Base-by-base conservation (phyloP, 306 rosid species). In the Benincasa hispida region DNA sequence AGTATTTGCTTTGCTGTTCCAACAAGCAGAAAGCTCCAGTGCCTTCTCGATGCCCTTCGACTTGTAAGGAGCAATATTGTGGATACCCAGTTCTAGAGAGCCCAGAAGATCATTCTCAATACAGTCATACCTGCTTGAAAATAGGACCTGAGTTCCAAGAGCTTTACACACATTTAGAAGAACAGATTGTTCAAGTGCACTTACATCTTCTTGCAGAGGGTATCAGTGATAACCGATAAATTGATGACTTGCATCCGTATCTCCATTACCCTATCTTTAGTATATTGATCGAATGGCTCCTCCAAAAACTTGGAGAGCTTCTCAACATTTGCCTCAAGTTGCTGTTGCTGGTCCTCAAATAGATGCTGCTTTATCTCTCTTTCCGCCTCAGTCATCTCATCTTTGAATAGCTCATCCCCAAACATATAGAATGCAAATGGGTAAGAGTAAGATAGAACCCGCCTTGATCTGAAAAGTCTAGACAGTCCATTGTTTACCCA, bases 281-380 rank as follows among this genome's bases (percentile, higher is more conserved):
- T 5, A 80, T 83, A 95, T 37, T 81, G 75, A 56, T 90, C 90
- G 53, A 95, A 95, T 47, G 90, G 96, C 68, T 88, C 93, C 89
- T 90, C 99, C 72, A 92, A 79, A 77, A 82, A 79, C 85, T 88
- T 89, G 22, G 99, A 95, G 65, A 95, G 88, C 81, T 81, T 92
- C 90, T 95, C 97, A 73, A 95, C 92, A 85, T 92, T 95, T 81
- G 59, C 88, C 84, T 95, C 99, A 58, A 95, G 95, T 78, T 92
- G 99, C 82, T 95, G 99, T 81, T 95, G 99, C 83, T 95, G 99
- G 83, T 90, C 98, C 87, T 95, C 99, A 82, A 95, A 95, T 78
- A 95, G 88, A 84, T 92, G 87, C 82, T 90, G 92, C 78, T 90
- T 95, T 58, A 90, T 90, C 80, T 88, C 92, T 76, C 90, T 87